These are phyloP conservation scores for Aureobasidium sp. DNA, from an alignment of 2,329 filamentous ascomycete genomes.

Conservation along the genomic window DNA sequence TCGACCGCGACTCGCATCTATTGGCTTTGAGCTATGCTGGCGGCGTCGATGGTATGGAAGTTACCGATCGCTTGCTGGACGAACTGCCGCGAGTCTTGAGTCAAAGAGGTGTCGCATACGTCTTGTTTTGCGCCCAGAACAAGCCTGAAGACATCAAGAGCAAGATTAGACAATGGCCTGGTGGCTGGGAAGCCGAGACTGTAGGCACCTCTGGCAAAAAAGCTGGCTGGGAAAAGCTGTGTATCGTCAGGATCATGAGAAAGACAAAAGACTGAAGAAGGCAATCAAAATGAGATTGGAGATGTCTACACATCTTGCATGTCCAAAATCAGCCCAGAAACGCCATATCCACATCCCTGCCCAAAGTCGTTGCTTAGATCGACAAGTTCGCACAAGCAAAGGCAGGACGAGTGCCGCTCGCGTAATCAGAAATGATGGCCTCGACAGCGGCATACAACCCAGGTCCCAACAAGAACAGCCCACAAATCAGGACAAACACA, in stretches of 20 bases:
- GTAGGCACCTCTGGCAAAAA: conserved; percentile 77
- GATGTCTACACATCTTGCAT: neutral
- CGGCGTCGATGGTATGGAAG: conserved; percentile 86
- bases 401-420: conserved; percentile 35
- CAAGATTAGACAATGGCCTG: conserved; percentile 50
- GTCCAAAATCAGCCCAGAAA: neutral
- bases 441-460: conserved; percentile 46
- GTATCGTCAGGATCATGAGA: conserved; percentile 63
- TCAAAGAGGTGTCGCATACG: conserved; percentile 69
- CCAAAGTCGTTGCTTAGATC: conserved; percentile 26
- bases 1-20: conserved; percentile 74
- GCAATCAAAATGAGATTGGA: neutral
- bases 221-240: conserved; percentile 90
- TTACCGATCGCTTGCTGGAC: conserved; percentile 69
- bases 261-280: neutral
- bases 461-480: conserved; percentile 44
- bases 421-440: conserved; percentile 45
- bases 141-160: conserved; percentile 66
- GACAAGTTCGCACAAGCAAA: conserved; percentile 44
- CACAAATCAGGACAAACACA: conserved; percentile 37
- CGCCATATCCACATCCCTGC: neutral
- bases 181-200: conserved; percentile 63
- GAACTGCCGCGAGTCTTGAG: conserved; percentile 58
- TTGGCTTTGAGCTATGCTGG: conserved; percentile 84
- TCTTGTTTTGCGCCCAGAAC: conserved; percentile 87